These are phyloP conservation scores for Ascochyta rabiei DNA, from an alignment of 2,329 filamentous ascomycete species.

Conservation along the genomic window DNA sequence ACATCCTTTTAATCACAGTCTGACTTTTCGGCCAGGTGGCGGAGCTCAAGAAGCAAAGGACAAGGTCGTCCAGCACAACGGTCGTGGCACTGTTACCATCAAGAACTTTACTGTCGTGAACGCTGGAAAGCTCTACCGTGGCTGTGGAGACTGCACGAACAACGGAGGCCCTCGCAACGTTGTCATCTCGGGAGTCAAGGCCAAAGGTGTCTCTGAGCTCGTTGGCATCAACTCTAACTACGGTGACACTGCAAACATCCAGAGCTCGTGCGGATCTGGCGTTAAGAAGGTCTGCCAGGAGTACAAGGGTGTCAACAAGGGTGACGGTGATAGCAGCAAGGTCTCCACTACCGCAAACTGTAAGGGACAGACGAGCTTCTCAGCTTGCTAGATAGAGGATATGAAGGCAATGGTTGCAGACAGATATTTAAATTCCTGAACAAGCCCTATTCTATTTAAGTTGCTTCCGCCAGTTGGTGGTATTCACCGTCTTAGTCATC, in stretches of 20 bases:
- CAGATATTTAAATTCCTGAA: too few relatives aligned
- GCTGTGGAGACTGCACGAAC: slow-evolving; percentile 52
- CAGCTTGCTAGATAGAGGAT: not conserved
- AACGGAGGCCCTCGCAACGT: slow-evolving; percentile 50
- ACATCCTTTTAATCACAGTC: too few relatives aligned
- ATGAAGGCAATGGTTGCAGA: too few relatives aligned
- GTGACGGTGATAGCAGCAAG: slow-evolving; percentile 8
- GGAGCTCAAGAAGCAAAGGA: slow-evolving; percentile 34
- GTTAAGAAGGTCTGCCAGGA: slow-evolving; percentile 23
- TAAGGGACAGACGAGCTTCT: slow-evolving; percentile 15
- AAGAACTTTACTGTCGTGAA: slow-evolving; percentile 50
- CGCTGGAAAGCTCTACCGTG: slow-evolving; percentile 57
- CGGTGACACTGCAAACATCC: slow-evolving; percentile 52
- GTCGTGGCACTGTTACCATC: slow-evolving; percentile 35
- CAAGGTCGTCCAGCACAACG: slow-evolving; percentile 44
- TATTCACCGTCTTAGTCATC: too few relatives aligned
- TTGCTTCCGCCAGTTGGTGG: too few relatives aligned
- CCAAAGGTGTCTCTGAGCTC: slow-evolving; percentile 43
- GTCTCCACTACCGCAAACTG: slow-evolving; percentile 11
- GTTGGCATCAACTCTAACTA: slow-evolving; percentile 57
- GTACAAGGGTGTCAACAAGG: slow-evolving; percentile 20
- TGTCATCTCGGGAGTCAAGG: slow-evolving; percentile 47
- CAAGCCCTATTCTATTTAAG: too few relatives aligned
- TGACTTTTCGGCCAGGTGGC: slow-evolving; percentile 24
- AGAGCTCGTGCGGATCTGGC: slow-evolving; percentile 42